These are phyloP conservation scores for Thuja plicata DNA, from an alignment of 83 land plant genomes.

Conservation along the genomic window DNA sequence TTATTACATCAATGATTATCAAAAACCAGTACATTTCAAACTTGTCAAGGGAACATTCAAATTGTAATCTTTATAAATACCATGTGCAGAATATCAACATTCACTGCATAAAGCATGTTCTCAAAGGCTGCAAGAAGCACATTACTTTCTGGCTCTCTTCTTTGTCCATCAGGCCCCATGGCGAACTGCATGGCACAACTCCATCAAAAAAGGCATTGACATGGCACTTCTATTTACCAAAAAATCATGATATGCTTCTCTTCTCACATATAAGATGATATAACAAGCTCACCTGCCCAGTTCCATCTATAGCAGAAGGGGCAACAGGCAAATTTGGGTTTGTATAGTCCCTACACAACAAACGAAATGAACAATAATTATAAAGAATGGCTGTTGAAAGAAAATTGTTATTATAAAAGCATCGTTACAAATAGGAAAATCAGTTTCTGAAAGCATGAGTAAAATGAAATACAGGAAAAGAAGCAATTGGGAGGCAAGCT, in stretches of 20 bases:
- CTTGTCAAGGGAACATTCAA: not conserved
- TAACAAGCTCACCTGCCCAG: slow-evolving; percentile 47
- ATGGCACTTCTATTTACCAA: not conserved
- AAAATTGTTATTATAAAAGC: not conserved
- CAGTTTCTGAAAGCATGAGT: not conserved
- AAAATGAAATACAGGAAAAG: not conserved
- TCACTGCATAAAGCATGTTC: slow-evolving; percentile 92
- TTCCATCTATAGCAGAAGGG: slow-evolving; percentile 89
- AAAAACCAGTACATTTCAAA: slow-evolving; percentile 11
- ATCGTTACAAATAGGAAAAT: not conserved
- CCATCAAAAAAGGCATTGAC: not conserved
- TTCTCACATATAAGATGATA: not conserved
- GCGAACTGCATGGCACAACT: slow-evolving; percentile 32
- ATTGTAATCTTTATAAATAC: slow-evolving; percentile 25
- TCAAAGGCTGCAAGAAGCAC: slow-evolving; percentile 94
- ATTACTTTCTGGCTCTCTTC: slow-evolving; percentile 77
- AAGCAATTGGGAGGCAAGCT: not conserved
- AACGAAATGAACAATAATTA: not conserved
- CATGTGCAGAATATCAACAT: slow-evolving; percentile 91
- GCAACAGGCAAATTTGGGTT: slow-evolving; percentile 92
- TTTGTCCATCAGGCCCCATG: slow-evolving; percentile 88
- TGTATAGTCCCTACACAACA: slow-evolving; percentile 83
- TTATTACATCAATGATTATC: not conserved
- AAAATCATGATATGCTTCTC: not conserved
- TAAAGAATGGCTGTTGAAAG: not conserved